phyloP scores from a whole-genome alignment of 768 basidiomycete genomes.

The Coprinopsis marcescibilis region DNA sequence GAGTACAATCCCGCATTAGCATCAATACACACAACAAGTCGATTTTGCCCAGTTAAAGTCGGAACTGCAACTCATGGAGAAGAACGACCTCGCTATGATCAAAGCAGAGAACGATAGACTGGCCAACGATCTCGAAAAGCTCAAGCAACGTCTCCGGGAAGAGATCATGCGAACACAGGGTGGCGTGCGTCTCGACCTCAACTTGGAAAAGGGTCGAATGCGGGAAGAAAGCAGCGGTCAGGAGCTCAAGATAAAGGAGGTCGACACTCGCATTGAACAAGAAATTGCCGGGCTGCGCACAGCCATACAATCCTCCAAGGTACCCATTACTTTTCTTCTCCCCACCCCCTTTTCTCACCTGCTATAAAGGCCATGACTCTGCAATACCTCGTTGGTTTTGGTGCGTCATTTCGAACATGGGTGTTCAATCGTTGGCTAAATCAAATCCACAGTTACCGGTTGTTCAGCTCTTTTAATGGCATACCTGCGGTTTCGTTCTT shows the following conservation, averaged over 20 bases:
- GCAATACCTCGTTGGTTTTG: conserved; percentile 84
- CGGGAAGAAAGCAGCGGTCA: conserved; percentile 88
- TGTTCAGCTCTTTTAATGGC: conserved; percentile 85
- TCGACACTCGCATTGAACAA: conserved; percentile 94
- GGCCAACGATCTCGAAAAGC: conserved; percentile 83
- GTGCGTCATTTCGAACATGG: too few species aligned
- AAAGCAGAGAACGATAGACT: conserved; percentile 97
- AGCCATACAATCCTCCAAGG: conserved; percentile 81
- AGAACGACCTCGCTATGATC: conserved; percentile 92
- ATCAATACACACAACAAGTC: conserved; percentile 92
- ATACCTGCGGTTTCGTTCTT: conserved; percentile 68
- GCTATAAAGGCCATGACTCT: conserved; percentile 65
- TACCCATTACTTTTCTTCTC: conserved; percentile 20
- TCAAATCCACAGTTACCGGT: conserved; percentile 59
- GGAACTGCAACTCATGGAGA: conserved; percentile 92
- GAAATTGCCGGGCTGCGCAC: conserved; percentile 87
- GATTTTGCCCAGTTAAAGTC: conserved; percentile 97
- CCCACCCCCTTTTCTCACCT: background rate
- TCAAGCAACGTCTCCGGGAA: conserved; percentile 89
- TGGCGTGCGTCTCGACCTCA: conserved; percentile 90
- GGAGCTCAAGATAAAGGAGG: conserved; percentile 95
- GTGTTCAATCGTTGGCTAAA: background rate
- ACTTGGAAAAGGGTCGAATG: conserved; percentile 94
- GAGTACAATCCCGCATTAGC: conserved; percentile 34
- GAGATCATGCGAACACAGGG: conserved; percentile 90